Evolutionary conservation across 2,329 filamentous ascomycete genomes (phyloP), one percentile per base, ranked within the genome.

Genomic region (Chalaropsis ovoidea): DNA sequence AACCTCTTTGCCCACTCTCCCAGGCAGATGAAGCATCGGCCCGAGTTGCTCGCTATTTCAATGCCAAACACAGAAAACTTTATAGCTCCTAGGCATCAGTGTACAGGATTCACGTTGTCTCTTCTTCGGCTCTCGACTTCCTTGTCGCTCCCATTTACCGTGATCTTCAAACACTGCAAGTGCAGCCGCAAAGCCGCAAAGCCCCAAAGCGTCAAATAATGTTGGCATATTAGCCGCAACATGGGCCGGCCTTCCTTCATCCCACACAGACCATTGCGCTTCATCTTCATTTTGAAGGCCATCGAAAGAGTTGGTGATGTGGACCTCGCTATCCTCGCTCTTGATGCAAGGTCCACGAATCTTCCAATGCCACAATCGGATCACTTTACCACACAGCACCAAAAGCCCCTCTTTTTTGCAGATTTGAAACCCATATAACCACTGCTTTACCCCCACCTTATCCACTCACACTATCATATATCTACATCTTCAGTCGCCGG

Each of bases 101-200:
- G 24, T 24, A 10, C 10, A 19, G 3, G 10, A 2, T 52, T 35
- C 7, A 6, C 27, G 6, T 35, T n/a, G 3, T 35, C 7, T 17
- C 17, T 35, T 56, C 10, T 56, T 35, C 27, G 27, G 7, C 24
- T 5, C 7, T 2, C 7, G 13, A 22, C 52, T 35, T 56, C 52
- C 52, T 31, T 35, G 58, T 62, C 58, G 64, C 64, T 65, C 52
- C 60, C 56, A 43, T 61, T 54, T 65, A 62, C 64, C 42, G 17
- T 42, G 15, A 54, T 24, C 17, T 15, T 61, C 35, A 3, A 22
- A 62, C 39, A 62, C 64, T 65, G 64, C 64, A 65, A 52, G 64
- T 58, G 45, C 43, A 65, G 27, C 64, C 64, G 64, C 64, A 64
- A 7, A n/a, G n/a, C n/a, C n/a, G n/a, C n/a, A n/a, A n/a, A n/a